Evolutionary conservation across 305 asterid genomes (phyloP).

Genomic region (Fraxinus platypoda): DNA sequence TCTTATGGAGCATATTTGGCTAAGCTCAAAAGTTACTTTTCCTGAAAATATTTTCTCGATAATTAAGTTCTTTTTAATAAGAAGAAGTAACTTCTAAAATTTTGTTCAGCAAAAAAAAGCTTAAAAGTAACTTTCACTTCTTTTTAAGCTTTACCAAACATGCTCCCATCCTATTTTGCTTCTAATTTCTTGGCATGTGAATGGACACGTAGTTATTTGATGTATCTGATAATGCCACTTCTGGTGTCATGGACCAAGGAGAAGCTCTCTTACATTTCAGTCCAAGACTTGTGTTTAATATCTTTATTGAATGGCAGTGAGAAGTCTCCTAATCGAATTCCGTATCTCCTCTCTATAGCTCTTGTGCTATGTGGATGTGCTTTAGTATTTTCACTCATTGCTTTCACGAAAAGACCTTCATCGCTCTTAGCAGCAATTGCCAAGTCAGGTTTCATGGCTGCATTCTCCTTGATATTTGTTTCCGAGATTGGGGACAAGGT

Average conservation of each 20-base stretch:
- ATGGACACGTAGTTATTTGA: background rate
- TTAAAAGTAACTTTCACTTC: background rate
- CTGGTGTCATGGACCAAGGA: constrained; percentile 7
- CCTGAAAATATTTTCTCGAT: background rate
- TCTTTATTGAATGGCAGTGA: constrained; percentile 48
- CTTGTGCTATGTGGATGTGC: constrained; percentile 64
- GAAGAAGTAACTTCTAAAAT: background rate
- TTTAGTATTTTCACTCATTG: constrained; percentile 46
- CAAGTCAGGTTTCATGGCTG: constrained; percentile 78
- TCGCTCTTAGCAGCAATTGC: constrained; percentile 58
- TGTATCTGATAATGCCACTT: background rate
- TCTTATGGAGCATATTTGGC: background rate
- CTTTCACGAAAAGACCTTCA: constrained; percentile 55
- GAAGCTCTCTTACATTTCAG: background rate
- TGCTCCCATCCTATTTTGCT: background rate
- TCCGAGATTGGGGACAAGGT: constrained; percentile 88
- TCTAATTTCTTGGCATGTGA: background rate
- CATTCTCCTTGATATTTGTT: constrained; percentile 70
- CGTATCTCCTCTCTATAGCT: constrained; percentile 54
- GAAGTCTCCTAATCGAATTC: constrained; percentile 44
- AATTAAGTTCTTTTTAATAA: background rate
- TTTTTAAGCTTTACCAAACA: background rate
- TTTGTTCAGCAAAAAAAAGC: background rate
- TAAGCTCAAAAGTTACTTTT: background rate
- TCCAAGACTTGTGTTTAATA: constrained; percentile 15